Evolutionary conservation across 2,329 filamentous ascomycete genomes (phyloP).

Genomic region (Arthrinium puccinioides): DNA sequence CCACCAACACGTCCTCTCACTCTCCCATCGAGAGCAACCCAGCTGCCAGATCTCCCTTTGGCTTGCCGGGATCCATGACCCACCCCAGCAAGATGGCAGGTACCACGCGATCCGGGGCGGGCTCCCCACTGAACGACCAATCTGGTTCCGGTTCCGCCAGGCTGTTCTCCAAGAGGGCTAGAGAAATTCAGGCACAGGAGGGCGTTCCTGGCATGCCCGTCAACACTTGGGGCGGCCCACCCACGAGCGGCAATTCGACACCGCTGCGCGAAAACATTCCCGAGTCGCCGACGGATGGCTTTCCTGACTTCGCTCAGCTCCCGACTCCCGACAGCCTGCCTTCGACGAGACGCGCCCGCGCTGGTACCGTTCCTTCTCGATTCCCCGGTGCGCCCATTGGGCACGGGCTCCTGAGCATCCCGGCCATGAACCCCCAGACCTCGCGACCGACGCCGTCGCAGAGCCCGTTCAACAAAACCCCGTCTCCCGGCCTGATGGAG

Average conservation of each 20-base stretch:
- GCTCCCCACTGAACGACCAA: constrained; percentile 87
- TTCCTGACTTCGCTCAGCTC: constrained; percentile 78
- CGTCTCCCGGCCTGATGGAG: constrained; percentile 47
- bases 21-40: constrained; percentile 71
- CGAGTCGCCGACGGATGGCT: constrained; percentile 92
- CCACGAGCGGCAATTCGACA: constrained; percentile 92
- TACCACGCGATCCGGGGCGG: constrained; percentile 71
- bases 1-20: constrained; percentile 45
- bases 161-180: constrained; percentile 89
- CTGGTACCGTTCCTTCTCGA: constrained; percentile 91
- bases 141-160: constrained; percentile 28
- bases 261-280: constrained; percentile 95
- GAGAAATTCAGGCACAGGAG: constrained; percentile 96
- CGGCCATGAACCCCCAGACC: constrained; percentile 62
- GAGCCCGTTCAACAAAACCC: constrained; percentile 77
- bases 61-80: constrained; percentile 56
- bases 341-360: constrained; percentile 72
- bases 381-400: constrained; percentile 72
- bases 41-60: constrained; percentile 61
- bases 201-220: constrained; percentile 63
- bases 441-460: constrained; percentile 80
- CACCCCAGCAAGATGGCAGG: constrained; percentile 51
- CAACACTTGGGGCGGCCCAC: constrained; percentile 81
- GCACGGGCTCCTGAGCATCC: constrained; percentile 50
- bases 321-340: constrained; percentile 59